Conservation (phyloP, 306 rosid genomes). For the Gleditsia sinensis region DNA sequence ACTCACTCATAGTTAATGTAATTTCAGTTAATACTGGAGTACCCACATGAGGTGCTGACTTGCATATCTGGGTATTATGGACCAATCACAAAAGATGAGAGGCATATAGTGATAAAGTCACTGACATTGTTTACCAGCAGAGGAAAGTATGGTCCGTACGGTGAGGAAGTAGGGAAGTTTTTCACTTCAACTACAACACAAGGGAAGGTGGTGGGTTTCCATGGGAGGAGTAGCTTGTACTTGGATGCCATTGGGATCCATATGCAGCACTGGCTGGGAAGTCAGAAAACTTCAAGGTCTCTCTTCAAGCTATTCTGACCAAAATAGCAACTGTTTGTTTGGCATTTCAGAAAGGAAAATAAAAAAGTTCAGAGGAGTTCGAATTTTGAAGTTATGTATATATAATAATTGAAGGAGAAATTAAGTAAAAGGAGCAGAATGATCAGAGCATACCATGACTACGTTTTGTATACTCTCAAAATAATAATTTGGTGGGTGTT, state of each 20-base stretch:
- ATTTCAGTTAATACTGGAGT: conserved; percentile 76
- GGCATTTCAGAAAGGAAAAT: background rate
- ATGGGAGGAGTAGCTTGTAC: conserved; percentile 83
- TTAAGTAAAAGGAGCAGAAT: background rate
- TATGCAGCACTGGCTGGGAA: conserved; percentile 97
- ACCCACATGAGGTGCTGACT: conserved; percentile 77
- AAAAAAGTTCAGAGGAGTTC: background rate
- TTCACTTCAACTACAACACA: conserved; percentile 89
- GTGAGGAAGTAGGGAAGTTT: conserved; percentile 81
- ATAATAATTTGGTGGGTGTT: background rate
- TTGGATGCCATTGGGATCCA: conserved; percentile 94
- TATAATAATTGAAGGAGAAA: conserved; percentile 1
- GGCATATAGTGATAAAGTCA: conserved; percentile 61
- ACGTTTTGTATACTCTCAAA: background rate
- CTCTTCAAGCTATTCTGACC: conserved; percentile 66
- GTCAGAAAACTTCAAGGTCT: conserved; percentile 55
- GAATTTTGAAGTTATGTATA: background rate
- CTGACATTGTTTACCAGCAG: conserved; percentile 69
- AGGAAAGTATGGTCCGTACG: conserved; percentile 90
- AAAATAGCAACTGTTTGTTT: background rate
- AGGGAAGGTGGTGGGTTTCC: conserved; percentile 89
- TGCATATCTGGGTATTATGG: conserved; percentile 83
- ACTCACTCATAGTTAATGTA: background rate
- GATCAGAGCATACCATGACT: background rate
- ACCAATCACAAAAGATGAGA: conserved; percentile 49